A percentile compares a stretch with the other conserved stretches of the same genome.
Evolutionary conservation across 345 rosid species (phyloP).

Genomic region (Hibiscus mutabilis): DNA sequence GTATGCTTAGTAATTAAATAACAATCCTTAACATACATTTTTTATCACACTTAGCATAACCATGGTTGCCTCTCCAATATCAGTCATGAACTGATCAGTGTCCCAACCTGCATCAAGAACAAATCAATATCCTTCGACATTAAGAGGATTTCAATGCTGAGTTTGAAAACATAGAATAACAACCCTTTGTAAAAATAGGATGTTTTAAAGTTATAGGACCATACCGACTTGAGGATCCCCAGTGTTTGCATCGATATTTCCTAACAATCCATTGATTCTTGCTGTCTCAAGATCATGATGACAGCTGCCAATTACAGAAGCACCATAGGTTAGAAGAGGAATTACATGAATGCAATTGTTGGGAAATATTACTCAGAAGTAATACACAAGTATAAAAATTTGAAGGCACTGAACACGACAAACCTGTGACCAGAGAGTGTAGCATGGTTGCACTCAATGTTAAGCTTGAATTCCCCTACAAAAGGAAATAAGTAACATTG

Average conservation of each 20-base stretch:
- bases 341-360: not conserved
- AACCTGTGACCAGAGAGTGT: conserved; percentile 92
- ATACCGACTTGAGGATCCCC: conserved; percentile 90
- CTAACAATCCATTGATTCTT: conserved; percentile 75
- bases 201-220: not conserved
- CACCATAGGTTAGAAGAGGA: not conserved
- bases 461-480: conserved; percentile 71
- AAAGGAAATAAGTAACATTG: not conserved
- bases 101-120: conserved; percentile 65
- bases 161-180: not conserved
- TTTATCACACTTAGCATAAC: conserved; percentile 81
- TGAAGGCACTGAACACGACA: not conserved
- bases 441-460: conserved; percentile 95
- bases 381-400: not conserved
- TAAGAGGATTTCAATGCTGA: not conserved
- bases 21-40: conserved; percentile 42
- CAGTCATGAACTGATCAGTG: conserved; percentile 89
- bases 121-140: conserved; percentile 1
- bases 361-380: not conserved
- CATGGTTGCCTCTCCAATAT: conserved; percentile 80
- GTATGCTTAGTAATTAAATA: not conserved
- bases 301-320: conserved; percentile 40
- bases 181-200: no score
- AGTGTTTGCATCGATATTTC: conserved; percentile 89
- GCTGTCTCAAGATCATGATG: conserved; percentile 95